Percentiles rank a stretch among this genome's conserved stretches.
Conservation (phyloP, 768 basidiomycete genomes). For the Dictyophora rubrovolvata region DNA sequence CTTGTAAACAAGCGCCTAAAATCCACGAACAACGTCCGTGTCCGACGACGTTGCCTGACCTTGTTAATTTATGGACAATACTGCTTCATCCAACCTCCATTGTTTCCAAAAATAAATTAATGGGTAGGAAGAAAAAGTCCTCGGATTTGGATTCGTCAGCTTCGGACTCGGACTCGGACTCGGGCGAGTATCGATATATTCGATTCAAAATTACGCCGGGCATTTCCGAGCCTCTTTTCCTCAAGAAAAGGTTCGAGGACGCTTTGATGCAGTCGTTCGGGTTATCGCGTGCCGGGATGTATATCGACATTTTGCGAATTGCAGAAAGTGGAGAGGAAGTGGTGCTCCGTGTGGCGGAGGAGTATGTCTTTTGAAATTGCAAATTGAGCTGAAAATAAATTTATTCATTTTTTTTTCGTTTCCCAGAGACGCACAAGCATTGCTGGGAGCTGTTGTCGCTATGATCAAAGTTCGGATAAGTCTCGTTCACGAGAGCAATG, state of each 20-base stretch:
- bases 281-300: slow-evolving; percentile 35
- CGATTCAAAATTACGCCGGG: slow-evolving; percentile 33
- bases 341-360: slow-evolving; percentile 26
- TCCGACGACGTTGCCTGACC: no score
- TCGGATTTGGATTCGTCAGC: no score
- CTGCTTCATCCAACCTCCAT: no score
- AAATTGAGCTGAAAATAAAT: neutral
- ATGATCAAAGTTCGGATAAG: neutral
- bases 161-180: neutral
- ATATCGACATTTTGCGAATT: slow-evolving; percentile 53
- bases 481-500: neutral
- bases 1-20: no score
- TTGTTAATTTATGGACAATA: no score
- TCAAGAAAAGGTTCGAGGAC: slow-evolving; percentile 49
- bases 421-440: slow-evolving; percentile 3
- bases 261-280: slow-evolving; percentile 47
- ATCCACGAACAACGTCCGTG: no score
- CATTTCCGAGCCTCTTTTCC: slow-evolving; percentile 29
- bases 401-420: no score
- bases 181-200: slow-evolving; percentile 34
- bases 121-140: no score
- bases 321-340: slow-evolving; percentile 29
- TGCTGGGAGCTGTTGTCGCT: slow-evolving; percentile 2
- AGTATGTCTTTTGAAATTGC: neutral
- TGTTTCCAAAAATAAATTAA: no score